Conservation (phyloP, 2,329 filamentous ascomycete species). For the Zopfia rhizophila region DNA sequence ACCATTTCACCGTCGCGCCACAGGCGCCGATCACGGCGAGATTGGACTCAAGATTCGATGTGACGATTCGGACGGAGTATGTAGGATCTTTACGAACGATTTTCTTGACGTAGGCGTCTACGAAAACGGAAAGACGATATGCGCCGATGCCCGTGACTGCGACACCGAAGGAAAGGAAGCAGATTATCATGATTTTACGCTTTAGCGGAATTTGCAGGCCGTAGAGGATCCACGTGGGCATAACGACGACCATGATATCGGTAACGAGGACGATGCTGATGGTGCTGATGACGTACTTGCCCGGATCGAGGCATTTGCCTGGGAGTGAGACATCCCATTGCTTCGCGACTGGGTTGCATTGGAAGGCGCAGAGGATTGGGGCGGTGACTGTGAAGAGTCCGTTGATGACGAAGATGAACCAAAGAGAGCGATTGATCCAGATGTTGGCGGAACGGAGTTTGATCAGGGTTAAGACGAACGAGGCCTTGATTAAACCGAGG, state of each 20-base stretch:
- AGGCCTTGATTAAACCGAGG: conserved; percentile 31
- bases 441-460: conserved; percentile 28
- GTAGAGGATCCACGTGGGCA: conserved; percentile 39
- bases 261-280: conserved; percentile 30
- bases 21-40: conserved; percentile 29
- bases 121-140: conserved; percentile 21
- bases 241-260: conserved; percentile 27
- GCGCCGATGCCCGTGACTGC: conserved; percentile 29
- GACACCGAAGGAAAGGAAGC: conserved; percentile 32
- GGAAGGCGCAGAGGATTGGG: conserved; percentile 16
- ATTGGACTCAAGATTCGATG: conserved; percentile 31
- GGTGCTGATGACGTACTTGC: conserved; percentile 21
- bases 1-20: conserved; percentile 28
- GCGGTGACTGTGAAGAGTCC: conserved; percentile 23
- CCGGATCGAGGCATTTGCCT: conserved; percentile 25
- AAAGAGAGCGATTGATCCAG: conserved; percentile 26
- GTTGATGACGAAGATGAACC: conserved; percentile 31
- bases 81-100: conserved; percentile 12
- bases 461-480: conserved; percentile 34
- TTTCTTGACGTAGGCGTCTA: conserved; percentile 18
- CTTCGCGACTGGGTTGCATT: conserved; percentile 28
- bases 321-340: conserved; percentile 26
- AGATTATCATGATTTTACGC: conserved; percentile 27
- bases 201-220: conserved; percentile 32
- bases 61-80: conserved; percentile 19